These are phyloP conservation scores for Fusarium neocosmosporiellum DNA, from an alignment of 2,329 filamentous ascomycete species.

Conservation along the genomic window DNA sequence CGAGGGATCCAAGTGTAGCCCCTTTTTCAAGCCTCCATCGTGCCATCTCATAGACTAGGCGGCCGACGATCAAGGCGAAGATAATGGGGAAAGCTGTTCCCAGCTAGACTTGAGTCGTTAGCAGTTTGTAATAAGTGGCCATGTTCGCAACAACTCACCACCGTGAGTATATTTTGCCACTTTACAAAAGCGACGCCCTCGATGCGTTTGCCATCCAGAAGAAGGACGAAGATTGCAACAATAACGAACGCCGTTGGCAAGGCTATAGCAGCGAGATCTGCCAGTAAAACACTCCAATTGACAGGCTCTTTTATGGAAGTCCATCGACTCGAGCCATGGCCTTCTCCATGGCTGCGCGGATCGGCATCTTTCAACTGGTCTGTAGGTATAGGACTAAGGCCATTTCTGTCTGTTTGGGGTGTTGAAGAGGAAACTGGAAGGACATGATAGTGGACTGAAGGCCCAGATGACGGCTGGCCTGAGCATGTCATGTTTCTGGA, in stretches of 20 bases:
- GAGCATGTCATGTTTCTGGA: neutral
- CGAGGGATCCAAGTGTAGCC: neutral
- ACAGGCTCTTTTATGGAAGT: neutral
- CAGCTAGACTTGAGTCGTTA: neutral
- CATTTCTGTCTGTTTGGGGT: neutral
- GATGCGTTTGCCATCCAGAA: neutral
- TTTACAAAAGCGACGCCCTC: neutral
- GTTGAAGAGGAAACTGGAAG: neutral
- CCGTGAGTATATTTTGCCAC: neutral
- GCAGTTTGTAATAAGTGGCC: neutral
- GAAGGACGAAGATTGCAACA: neutral
- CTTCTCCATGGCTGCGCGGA: neutral
- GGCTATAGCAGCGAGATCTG: neutral
- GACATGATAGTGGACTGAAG: neutral
- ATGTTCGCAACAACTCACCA: neutral
- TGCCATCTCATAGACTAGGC: neutral
- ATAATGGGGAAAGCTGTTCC: neutral
- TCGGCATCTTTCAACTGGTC: neutral
- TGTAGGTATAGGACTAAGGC: neutral
- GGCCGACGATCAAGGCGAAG: neutral
- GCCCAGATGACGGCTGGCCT: neutral
- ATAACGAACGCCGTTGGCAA: neutral
- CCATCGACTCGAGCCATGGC: neutral
- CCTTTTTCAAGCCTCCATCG: neutral
- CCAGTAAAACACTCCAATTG: neutral